Evolutionary conservation across 2,329 filamentous ascomycete species (phyloP).

Genomic region (Scedosporium minutisporum): DNA sequence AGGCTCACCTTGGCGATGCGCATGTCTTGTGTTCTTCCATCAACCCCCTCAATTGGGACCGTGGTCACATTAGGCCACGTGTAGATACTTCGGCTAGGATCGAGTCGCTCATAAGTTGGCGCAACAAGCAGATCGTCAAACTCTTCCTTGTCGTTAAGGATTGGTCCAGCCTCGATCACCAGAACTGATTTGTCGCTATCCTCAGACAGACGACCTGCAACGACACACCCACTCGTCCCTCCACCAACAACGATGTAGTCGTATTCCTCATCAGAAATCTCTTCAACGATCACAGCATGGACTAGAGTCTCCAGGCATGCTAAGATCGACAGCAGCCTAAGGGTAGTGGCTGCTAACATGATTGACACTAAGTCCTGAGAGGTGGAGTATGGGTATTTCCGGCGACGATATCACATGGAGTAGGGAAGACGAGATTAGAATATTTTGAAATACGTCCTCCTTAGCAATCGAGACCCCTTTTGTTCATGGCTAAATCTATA

Average conservation of each 20-base stretch:
- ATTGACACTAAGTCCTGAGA: no score
- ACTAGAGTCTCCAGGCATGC: neutral
- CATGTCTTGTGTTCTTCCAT: slow-evolving; percentile 12
- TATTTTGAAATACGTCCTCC: no score
- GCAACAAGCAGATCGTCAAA: slow-evolving; percentile 18
- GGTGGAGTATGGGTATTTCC: no score
- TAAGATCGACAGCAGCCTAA: neutral
- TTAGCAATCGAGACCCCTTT: no score
- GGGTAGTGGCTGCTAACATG: neutral
- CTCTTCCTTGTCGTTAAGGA: slow-evolving; percentile 2
- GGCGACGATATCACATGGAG: no score
- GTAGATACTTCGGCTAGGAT: slow-evolving; percentile 10
- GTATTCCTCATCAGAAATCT: neutral
- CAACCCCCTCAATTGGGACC: slow-evolving; percentile 14
- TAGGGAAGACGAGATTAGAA: no score
- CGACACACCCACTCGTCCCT: slow-evolving; percentile 10
- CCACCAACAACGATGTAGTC: slow-evolving; percentile 17
- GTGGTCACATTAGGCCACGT: slow-evolving; percentile 12
- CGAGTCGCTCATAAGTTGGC: slow-evolving; percentile 14
- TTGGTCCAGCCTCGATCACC: slow-evolving; percentile 10
- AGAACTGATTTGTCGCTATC: slow-evolving; percentile 10
- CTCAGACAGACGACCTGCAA: slow-evolving; percentile 11
- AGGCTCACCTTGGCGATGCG: neutral
- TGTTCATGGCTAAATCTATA: no score
- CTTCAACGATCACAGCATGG: neutral